Evolutionary conservation across 2,329 filamentous ascomycete species (phyloP).

Genomic region (Colletotrichum musae): DNA sequence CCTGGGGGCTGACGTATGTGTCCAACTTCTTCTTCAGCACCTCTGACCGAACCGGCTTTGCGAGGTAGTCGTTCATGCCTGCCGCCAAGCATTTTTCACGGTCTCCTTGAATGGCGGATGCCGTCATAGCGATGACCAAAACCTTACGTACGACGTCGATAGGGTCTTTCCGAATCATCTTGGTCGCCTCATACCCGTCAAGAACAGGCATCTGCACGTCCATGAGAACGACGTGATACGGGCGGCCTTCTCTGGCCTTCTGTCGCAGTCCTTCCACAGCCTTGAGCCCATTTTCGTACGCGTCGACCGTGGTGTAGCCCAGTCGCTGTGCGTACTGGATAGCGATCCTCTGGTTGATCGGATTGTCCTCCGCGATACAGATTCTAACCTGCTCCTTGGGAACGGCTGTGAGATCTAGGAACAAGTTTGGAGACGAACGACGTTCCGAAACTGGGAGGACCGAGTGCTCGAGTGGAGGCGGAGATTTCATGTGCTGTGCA

Average conservation of each 20-base stretch:
- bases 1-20: constrained; percentile 63
- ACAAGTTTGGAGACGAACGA: constrained; percentile 58
- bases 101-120: constrained; percentile 93
- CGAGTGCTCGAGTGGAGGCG: constrained; percentile 54
- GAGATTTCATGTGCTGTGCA: constrained; percentile 57
- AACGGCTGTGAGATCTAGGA: constrained; percentile 79
- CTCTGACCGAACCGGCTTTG: constrained; percentile 93
- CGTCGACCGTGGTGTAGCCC: constrained; percentile 85
- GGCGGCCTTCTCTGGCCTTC: constrained; percentile 78
- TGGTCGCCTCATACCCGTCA: constrained; percentile 93
- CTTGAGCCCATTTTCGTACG: constrained; percentile 90
- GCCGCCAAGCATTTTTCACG: constrained; percentile 95
- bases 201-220: constrained; percentile 96
- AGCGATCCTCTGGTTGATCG: constrained; percentile 94
- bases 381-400: constrained; percentile 85
- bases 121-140: constrained; percentile 98
- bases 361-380: constrained; percentile 95
- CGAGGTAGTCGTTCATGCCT: constrained; percentile 97
- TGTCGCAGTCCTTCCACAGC: constrained; percentile 88
- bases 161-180: constrained; percentile 82
- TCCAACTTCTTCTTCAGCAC: constrained; percentile 87
- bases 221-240: constrained; percentile 94
- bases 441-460: constrained; percentile 53
- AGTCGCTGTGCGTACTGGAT: constrained; percentile 91
- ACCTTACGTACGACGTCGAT: constrained; percentile 84